Evolutionary conservation across 2,329 filamentous ascomycete genomes (phyloP).

Genomic region (Scedosporium dehoogii): DNA sequence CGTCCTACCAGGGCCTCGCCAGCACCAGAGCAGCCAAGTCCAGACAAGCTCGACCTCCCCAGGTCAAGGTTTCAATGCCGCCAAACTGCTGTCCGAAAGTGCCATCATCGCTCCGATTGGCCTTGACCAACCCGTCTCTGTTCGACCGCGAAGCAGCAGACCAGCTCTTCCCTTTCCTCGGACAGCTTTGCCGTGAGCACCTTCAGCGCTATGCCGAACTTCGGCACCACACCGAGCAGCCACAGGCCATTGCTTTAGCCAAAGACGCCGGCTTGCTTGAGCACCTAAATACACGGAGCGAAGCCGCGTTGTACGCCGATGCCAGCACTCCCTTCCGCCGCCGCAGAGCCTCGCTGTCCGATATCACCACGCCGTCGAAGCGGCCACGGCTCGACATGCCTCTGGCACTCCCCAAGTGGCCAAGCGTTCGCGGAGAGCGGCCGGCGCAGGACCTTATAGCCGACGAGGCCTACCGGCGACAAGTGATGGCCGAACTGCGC

Average conservation of each 20-base stretch:
- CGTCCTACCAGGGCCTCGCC: background rate
- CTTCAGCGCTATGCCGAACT: conserved; percentile 5
- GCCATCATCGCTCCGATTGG: conserved; percentile 5
- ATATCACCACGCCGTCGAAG: conserved; percentile 1
- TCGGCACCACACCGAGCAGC: too few species aligned
- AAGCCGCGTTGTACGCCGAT: background rate
- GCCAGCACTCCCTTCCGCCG: background rate
- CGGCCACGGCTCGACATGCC: conserved; percentile 1
- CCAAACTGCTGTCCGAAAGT: conserved; percentile 5
- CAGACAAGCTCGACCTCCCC: background rate
- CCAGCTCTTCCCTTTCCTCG: conserved; percentile 1
- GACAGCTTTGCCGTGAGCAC: conserved; percentile 5
- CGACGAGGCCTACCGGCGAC: conserved; percentile 3
- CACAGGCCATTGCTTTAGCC: background rate
- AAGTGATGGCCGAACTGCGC: conserved; percentile 1
- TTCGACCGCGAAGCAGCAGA: conserved; percentile 4
- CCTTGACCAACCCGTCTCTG: conserved; percentile 3
- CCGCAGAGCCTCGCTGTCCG: conserved; percentile 3
- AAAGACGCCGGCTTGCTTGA: background rate
- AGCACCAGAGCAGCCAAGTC: background rate
- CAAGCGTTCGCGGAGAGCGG: background rate
- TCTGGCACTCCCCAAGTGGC: background rate
- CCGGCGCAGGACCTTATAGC: background rate
- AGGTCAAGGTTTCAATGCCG: background rate
- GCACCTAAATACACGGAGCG: background rate